phyloP scores from a whole-genome alignment of 2,329 filamentous ascomycete genomes.

The Pseudopyricularia javanii region DNA sequence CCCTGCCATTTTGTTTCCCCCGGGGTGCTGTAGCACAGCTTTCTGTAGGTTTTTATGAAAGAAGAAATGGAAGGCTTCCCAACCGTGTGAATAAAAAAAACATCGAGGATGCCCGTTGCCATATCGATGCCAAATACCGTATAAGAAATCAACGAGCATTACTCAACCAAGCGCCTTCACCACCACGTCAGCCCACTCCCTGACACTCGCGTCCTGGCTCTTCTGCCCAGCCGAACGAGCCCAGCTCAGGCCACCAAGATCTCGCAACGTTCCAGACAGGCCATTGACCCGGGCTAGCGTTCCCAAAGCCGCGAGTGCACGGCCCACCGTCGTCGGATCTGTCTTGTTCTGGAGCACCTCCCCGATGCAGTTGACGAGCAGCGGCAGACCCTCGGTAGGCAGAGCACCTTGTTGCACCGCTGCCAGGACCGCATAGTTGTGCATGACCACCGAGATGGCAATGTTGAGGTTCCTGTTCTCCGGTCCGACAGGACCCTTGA shows the following conservation, averaged over 20 bases:
- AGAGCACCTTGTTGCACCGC: constrained; percentile 26
- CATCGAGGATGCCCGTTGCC: background rate
- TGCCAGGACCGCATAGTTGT: constrained; percentile 75
- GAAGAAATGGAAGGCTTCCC: background rate
- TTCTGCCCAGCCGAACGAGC: constrained; percentile 24
- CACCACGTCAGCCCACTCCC: constrained; percentile 33
- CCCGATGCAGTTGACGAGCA: constrained; percentile 40
- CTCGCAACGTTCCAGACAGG: constrained; percentile 12
- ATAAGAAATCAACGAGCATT: background rate
- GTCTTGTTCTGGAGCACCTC: constrained; percentile 52
- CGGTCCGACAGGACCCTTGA: constrained; percentile 33
- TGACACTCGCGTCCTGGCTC: constrained; percentile 32
- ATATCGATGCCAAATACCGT: background rate
- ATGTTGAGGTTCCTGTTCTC: constrained; percentile 71
- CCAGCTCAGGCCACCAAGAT: constrained; percentile 26
- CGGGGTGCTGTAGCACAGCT: background rate
- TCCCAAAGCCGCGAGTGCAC: constrained; percentile 70
- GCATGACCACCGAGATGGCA: constrained; percentile 67
- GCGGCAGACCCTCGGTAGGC: constrained; percentile 29
- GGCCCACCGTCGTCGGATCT: constrained; percentile 75
- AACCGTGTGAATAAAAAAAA: background rate
- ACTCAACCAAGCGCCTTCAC: constrained; percentile 18
- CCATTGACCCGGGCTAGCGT: constrained; percentile 53
- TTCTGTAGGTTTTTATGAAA: background rate
- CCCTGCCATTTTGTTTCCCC: background rate